phyloP scores from a whole-genome alignment of 306 rosid genomes.

The Malus domestica region DNA sequence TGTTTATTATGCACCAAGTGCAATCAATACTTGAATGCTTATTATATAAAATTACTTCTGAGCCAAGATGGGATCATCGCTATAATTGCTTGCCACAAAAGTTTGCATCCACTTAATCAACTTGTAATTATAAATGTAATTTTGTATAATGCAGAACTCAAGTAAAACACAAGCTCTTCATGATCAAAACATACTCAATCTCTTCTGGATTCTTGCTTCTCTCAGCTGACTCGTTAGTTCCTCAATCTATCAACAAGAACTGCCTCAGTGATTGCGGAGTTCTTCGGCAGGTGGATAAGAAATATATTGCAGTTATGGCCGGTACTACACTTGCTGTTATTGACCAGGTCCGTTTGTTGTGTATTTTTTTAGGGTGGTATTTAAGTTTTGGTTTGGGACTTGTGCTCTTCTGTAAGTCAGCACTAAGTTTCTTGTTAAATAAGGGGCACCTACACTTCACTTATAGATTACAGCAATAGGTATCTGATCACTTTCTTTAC shows the following conservation, averaged over 20 bases:
- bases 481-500: not conserved
- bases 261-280: conserved; percentile 63
- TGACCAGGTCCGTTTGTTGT: conserved; percentile 65
- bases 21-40: not conserved
- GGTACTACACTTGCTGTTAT: conserved; percentile 68
- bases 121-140: conserved; percentile 11
- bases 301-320: conserved; percentile 80
- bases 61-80: conserved; percentile 1
- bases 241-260: conserved; percentile 57
- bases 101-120: conserved; percentile 3
- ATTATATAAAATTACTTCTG: conserved; percentile 7
- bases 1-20: not conserved
- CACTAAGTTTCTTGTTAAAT: not conserved
- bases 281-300: conserved; percentile 90
- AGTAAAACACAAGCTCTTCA: conserved; percentile 26
- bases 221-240: conserved; percentile 75
- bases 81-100: conserved; percentile 11
- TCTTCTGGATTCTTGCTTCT: conserved; percentile 82
- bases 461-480: not conserved
- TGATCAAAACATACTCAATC: conserved; percentile 58
- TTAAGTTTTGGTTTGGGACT: not conserved
- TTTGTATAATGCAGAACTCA: conserved; percentile 38
- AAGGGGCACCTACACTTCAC: not conserved
- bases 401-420: not conserved
- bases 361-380: not conserved